A percentile compares a stretch with the other conserved stretches of the same genome.
Conservation (phyloP, 2,329 filamentous ascomycete genomes). For the Coniochaeta sp. region DNA sequence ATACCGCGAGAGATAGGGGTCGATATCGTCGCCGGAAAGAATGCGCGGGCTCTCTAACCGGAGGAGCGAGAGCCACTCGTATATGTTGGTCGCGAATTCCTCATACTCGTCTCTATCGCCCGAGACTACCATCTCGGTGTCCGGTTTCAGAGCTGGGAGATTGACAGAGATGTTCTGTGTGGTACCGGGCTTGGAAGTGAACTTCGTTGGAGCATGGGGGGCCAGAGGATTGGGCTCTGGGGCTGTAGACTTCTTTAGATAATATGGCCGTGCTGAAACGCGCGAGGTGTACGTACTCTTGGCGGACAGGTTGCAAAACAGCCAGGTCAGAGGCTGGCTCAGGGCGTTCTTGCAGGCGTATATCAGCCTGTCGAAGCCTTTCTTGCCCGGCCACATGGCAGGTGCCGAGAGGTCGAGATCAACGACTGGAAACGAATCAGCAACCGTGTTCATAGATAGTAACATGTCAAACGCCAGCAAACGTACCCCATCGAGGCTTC, state of each 20-base stretch:
- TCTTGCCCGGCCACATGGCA: constrained; percentile 77
- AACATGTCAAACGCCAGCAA: not conserved
- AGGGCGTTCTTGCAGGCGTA: constrained; percentile 77
- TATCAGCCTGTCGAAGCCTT: constrained; percentile 68
- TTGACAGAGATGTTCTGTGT: constrained; percentile 15
- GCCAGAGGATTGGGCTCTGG: constrained; percentile 42
- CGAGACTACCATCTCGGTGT: constrained; percentile 21
- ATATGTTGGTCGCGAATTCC: constrained; percentile 54
- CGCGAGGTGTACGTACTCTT: constrained; percentile 30
- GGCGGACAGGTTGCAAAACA: constrained; percentile 60
- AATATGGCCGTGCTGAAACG: not conserved
- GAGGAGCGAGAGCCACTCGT: constrained; percentile 71
- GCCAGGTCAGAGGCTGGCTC: constrained; percentile 60
- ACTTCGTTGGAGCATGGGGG: constrained; percentile 33
- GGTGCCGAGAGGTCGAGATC: constrained; percentile 66
- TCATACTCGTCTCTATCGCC: constrained; percentile 46
- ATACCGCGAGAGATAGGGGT: constrained; percentile 65
- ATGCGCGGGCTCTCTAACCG: constrained; percentile 60
- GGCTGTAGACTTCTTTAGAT: constrained; percentile 27
- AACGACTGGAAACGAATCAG: constrained; percentile 47
- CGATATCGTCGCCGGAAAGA: constrained; percentile 46
- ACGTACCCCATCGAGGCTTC: constrained; percentile 68
- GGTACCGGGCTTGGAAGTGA: constrained; percentile 27
- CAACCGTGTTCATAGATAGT: not conserved
- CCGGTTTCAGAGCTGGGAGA: constrained; percentile 25